phyloP scores from a whole-genome alignment of 169 alveolate genomes.

The Fabrea salina region DNA sequence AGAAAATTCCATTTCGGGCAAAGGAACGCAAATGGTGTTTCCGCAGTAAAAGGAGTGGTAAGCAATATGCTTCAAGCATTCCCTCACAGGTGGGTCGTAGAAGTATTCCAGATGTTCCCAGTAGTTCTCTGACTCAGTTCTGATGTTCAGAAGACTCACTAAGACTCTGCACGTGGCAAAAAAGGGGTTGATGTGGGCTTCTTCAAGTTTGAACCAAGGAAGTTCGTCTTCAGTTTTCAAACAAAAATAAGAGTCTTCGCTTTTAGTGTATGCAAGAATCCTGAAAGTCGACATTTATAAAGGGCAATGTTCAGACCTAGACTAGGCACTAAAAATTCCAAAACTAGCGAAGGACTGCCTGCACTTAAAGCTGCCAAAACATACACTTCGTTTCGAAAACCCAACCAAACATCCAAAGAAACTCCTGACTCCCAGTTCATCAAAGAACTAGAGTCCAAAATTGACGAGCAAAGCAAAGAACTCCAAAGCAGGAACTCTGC shows the following conservation, averaged over 20 bases:
- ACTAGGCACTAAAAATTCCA: no score
- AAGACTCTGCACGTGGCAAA: neutral
- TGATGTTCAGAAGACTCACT: neutral
- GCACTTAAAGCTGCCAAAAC: no score
- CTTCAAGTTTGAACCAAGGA: neutral
- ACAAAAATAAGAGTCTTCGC: neutral
- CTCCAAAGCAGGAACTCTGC: neutral
- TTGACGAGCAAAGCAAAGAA: slow-evolving; percentile 25
- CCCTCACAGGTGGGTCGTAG: neutral
- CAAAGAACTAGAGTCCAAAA: neutral
- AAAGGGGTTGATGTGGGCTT: neutral
- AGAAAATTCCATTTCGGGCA: neutral
- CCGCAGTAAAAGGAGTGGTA: neutral
- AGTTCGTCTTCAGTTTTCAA: neutral
- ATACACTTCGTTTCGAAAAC: no score
- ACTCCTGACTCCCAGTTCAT: neutral
- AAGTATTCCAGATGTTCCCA: neutral
- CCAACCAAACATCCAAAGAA: no score
- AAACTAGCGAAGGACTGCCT: no score
- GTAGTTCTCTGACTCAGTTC: neutral
- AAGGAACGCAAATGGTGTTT: neutral
- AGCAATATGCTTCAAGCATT: neutral
- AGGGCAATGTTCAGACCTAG: no score
- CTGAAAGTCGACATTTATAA: neutral
- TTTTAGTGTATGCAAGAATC: neutral